phyloP scores from a whole-genome alignment of 1,284 basidiomycete genomes.

The Ganoderma resinaceum region DNA sequence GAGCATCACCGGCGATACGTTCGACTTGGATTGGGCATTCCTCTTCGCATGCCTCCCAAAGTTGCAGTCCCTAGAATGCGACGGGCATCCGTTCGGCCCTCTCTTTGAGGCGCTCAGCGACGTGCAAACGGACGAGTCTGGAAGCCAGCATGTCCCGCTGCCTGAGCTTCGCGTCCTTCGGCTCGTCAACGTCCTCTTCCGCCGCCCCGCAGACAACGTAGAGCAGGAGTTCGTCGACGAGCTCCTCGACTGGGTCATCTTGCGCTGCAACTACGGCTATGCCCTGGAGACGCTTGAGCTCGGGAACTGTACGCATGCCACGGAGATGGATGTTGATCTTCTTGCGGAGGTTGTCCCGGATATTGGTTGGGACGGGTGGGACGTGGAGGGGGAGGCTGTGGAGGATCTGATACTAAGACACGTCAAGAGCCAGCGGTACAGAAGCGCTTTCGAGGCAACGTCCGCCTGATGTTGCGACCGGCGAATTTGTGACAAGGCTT shows the following conservation, averaged over 20 bases:
- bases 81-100: constrained; percentile 1
- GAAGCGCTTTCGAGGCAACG: no score
- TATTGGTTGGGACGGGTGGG: constrained; percentile 11
- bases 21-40: neutral
- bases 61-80: neutral
- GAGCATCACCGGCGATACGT: neutral
- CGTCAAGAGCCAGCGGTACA: no score
- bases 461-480: no score
- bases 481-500: no score
- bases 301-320: neutral
- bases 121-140: neutral
- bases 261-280: constrained; percentile 9
- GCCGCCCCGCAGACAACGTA: neutral
- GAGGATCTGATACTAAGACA: neutral
- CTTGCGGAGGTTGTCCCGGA: constrained; percentile 8
- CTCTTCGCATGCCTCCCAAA: neutral
- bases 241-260: constrained; percentile 10
- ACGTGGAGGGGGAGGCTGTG: neutral
- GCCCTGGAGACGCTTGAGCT: constrained; percentile 4
- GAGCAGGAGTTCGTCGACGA: constrained; percentile 1
- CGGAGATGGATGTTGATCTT: neutral
- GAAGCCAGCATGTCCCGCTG: neutral
- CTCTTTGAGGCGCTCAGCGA: constrained; percentile 1
- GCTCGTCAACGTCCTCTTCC: constrained; percentile 3
- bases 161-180: constrained; percentile 4